phyloP scores from a whole-genome alignment of 345 rosid species.

The Sonneratia alba region DNA sequence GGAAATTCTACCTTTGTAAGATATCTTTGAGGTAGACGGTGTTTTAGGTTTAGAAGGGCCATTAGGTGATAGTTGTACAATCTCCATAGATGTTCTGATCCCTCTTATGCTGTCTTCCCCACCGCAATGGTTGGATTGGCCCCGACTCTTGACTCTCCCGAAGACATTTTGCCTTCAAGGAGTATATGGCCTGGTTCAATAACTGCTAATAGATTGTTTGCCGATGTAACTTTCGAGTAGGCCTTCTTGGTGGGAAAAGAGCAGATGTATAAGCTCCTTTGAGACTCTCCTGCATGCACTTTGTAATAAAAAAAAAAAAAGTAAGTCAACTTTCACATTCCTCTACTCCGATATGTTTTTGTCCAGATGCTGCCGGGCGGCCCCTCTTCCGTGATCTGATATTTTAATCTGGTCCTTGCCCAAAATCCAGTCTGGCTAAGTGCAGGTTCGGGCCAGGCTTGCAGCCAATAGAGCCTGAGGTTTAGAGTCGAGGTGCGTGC shows the following conservation, averaged over 20 bases:
- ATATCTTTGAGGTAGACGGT: slow-evolving; percentile 7
- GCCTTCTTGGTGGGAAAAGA: neutral
- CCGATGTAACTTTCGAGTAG: neutral
- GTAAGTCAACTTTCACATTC: neutral
- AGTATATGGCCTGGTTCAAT: neutral
- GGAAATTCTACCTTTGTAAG: slow-evolving; percentile 17
- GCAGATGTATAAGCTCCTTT: neutral
- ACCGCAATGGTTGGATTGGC: neutral
- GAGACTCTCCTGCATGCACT: neutral
- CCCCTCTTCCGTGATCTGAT: no score
- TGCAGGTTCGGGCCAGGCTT: no score
- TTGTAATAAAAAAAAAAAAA: neutral
- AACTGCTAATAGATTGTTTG: neutral
- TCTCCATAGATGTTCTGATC: neutral
- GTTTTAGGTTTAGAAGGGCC: neutral
- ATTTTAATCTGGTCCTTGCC: no score
- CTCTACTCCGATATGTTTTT: neutral
- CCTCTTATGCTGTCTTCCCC: neutral
- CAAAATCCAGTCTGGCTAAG: no score
- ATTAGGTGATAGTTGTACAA: neutral
- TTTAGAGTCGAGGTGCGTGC: no score
- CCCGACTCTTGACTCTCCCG: neutral
- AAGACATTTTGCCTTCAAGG: slow-evolving; percentile 11
- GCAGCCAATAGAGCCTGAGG: no score
- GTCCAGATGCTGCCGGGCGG: no score